Evolutionary conservation across 2,329 filamentous ascomycete genomes (phyloP), one percentile per base, ranked within the genome.

Genomic region (Lecanoromycetidae sp.): DNA sequence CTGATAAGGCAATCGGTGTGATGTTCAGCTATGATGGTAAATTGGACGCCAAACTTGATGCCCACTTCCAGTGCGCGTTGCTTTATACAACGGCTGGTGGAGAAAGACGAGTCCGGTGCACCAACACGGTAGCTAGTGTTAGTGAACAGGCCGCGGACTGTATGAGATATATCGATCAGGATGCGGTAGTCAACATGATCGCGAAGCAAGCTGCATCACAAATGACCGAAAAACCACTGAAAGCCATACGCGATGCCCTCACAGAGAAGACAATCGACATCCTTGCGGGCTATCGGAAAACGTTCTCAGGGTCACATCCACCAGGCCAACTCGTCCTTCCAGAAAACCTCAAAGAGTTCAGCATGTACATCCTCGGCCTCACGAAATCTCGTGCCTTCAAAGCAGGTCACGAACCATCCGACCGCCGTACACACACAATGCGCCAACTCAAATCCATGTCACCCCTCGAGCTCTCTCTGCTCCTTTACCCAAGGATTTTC

Each of bases 1-100:
- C 87, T 17, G 91, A 98, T 66, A 95, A 95, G 68, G 87, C 90
- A 8, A 75, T 98, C 55, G 84, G 82, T 2, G 85, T 96, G 9
- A 82, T 87, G 40, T 98, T 98, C 63, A 84, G 78, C 57, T 94
- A 98, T 63, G 91, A 98, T 60, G 91, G 91, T 51, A 96, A 96
- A 66, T 77, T 98, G n/a, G 91, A 98, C 64, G 72, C 87, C 4
- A 95, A 95, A 66, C 75, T 96, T 19, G 91, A 98, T 64, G 90
- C 90, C 6, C 91, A 98, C 66, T 98, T 98, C 74, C 91, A 98
- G 63, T 87, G 85, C 19, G 91, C 91, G 2, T 70, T 98, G 2
- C 75, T 98, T 2, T 98, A 98, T 67, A 98, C 91, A 1, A 93
- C 90, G 4, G 84, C 87, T 3, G 81, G 76, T 42, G 91, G 91